Evolutionary conservation across 1,284 basidiomycete genomes (phyloP).

Genomic region (Rhizoctonia solani): DNA sequence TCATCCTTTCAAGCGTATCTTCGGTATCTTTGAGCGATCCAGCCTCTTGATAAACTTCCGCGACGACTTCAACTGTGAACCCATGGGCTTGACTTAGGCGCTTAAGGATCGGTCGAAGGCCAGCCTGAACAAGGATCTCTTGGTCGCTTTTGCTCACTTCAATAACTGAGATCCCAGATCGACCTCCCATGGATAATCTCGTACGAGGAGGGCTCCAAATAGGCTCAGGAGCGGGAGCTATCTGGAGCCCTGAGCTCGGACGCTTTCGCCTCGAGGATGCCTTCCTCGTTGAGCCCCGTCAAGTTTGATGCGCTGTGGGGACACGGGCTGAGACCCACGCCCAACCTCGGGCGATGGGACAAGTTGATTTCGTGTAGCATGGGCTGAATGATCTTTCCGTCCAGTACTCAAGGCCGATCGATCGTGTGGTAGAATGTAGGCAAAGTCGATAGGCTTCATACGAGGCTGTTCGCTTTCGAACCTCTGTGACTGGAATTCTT

Average conservation of each 20-base stretch:
- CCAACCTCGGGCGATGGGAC: not conserved
- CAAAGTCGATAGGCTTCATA: not conserved
- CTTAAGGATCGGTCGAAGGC: conserved; percentile 5
- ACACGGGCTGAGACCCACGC: not conserved
- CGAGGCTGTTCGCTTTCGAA: not conserved
- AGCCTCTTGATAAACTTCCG: conserved; percentile 17
- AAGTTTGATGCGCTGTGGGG: not conserved
- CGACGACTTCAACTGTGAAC: conserved; percentile 15
- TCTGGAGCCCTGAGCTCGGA: not conserved
- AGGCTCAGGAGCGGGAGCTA: not conserved
- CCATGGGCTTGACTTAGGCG: conserved; percentile 8
- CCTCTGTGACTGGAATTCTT: not conserved
- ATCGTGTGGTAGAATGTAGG: not conserved
- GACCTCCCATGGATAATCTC: conserved; percentile 1
- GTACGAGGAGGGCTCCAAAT: conserved; percentile 3
- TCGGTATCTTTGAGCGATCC: conserved; percentile 22
- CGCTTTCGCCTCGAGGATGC: not conserved
- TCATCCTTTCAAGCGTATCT: conserved; percentile 14
- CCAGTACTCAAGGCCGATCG: not conserved
- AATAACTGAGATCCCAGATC: not conserved
- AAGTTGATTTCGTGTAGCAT: not conserved
- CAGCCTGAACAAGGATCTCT: not conserved
- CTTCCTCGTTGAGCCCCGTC: not conserved
- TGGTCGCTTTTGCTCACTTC: conserved; percentile 4
- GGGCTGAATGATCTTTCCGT: not conserved